A percentile compares a stretch with the other conserved stretches of the same genome.
phyloP scores from a whole-genome alignment of 140 eudicot species.

The Senecio squalidus region DNA sequence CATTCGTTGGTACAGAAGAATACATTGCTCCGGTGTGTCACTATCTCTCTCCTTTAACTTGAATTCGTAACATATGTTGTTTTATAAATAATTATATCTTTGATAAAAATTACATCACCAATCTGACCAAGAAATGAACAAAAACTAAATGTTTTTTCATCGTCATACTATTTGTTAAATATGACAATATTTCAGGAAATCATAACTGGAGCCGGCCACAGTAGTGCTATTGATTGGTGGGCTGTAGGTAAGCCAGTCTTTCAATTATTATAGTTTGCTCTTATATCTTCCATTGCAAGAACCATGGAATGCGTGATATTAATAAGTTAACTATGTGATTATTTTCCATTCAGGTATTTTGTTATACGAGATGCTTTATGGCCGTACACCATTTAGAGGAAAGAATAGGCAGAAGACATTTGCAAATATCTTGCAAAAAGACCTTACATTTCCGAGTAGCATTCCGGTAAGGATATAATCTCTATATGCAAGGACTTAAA shows the following conservation, averaged over 20 bases:
- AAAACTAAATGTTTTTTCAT: background rate
- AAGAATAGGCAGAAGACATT: slow-evolving; percentile 96
- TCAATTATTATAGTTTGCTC: background rate
- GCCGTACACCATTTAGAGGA: slow-evolving; percentile 97
- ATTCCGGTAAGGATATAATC: slow-evolving; percentile 58
- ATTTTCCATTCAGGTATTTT: slow-evolving; percentile 48
- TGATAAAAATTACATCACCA: background rate
- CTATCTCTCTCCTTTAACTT: background rate
- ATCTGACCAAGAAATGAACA: background rate
- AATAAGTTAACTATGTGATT: background rate
- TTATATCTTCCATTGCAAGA: background rate
- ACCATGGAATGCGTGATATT: background rate
- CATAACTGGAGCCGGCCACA: slow-evolving; percentile 91
- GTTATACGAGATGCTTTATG: slow-evolving; percentile 91
- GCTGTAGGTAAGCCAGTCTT: slow-evolving; percentile 70
- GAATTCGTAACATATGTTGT: background rate
- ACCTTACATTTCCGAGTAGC: slow-evolving; percentile 97
- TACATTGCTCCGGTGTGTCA: slow-evolving; percentile 91
- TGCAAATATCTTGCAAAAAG: slow-evolving; percentile 90
- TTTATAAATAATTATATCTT: background rate
- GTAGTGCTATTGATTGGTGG: slow-evolving; percentile 99
- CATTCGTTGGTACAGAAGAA: slow-evolving; percentile 98
- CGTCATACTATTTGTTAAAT: slow-evolving; percentile 1
- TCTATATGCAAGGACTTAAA: no score
- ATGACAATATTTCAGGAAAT: slow-evolving; percentile 68